Percentiles rank a stretch among this genome's conserved stretches.
These are phyloP conservation scores for Aspergillus incahuasiensis DNA, from an alignment of 495 filamentous ascomycete species.

Conservation along the genomic window DNA sequence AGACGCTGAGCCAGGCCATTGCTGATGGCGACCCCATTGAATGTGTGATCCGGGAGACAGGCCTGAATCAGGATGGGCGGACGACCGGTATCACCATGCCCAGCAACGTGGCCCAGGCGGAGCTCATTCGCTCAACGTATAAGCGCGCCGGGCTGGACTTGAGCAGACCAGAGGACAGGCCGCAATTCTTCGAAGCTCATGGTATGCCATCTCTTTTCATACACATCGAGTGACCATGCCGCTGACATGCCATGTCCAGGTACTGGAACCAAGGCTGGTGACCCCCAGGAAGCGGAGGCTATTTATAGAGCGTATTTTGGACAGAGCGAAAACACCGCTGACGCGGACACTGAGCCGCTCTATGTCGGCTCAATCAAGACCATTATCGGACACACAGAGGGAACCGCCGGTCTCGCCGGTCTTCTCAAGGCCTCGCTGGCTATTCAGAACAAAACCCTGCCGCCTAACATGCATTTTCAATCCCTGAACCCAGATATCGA, in stretches of 20 bases:
- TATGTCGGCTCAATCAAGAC: not conserved
- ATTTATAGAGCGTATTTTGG: conserved; percentile 24
- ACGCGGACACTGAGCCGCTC: not conserved
- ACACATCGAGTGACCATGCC: too few relatives aligned
- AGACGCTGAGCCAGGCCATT: conserved; percentile 31
- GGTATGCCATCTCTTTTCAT: too few relatives aligned
- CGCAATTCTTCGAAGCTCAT: conserved; percentile 32
- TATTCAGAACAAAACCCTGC: not conserved
- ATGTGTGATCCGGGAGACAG: conserved; percentile 33
- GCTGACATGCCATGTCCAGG: conserved; percentile 27
- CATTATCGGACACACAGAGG: not conserved
- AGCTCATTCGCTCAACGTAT: conserved; percentile 33
- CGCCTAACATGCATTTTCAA: not conserved
- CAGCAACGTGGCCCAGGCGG: conserved; percentile 26
- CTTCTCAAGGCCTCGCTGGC: not conserved
- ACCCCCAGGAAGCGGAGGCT: conserved; percentile 39
- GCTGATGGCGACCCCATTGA: conserved; percentile 35
- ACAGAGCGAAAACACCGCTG: too few relatives aligned
- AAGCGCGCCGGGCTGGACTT: conserved; percentile 24
- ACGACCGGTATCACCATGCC: conserved; percentile 19
- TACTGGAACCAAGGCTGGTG: conserved; percentile 39
- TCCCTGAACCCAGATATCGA: not conserved
- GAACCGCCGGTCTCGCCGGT: not conserved
- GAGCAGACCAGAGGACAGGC: conserved; percentile 26
- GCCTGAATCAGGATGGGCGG: conserved; percentile 35